Percentiles rank a stretch among this genome's conserved stretches.
These are phyloP conservation scores for Cyberlindnera nakhonratchasimensis DNA, from an alignment of 805 yeast species.

Conservation along the genomic window DNA sequence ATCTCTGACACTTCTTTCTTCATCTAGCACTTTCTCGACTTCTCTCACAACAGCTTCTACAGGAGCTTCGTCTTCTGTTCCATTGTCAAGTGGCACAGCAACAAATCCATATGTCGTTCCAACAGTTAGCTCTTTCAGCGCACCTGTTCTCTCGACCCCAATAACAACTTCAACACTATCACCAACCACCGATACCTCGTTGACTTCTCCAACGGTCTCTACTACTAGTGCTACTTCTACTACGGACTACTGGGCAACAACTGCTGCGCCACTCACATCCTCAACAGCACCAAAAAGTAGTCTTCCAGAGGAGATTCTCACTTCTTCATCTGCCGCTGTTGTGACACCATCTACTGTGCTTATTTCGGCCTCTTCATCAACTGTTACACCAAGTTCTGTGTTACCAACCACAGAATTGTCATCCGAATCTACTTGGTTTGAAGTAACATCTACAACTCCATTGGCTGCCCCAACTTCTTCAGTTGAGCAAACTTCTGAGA, in stretches of 20 bases:
- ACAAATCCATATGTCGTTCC: constrained; percentile 13
- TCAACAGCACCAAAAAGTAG: neutral
- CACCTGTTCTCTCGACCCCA: constrained; percentile 7
- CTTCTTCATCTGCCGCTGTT: constrained; percentile 2
- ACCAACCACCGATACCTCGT: constrained; percentile 2
- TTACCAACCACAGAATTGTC: neutral
- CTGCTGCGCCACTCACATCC: too few species aligned
- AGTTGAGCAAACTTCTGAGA: constrained; percentile 1
- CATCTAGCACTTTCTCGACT: neutral
- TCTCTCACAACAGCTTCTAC: neutral
- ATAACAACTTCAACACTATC: constrained; percentile 2
- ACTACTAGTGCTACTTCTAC: constrained; percentile 2
- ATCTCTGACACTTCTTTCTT: neutral
- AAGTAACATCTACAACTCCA: neutral
- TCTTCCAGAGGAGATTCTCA: neutral
- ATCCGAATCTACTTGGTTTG: neutral
- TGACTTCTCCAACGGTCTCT: neutral
- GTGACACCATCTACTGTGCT: constrained; percentile 3
- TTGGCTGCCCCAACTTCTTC: neutral
- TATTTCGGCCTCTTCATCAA: neutral
- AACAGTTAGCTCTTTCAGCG: constrained; percentile 9
- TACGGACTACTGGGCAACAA: constrained; percentile 5
- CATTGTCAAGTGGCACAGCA: constrained; percentile 1
- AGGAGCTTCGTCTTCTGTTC: constrained; percentile 1
- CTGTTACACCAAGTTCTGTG: constrained; percentile 1